Conservation (phyloP, 371 early-diverging fungal genomes). For the Entomophthora muscae region DNA sequence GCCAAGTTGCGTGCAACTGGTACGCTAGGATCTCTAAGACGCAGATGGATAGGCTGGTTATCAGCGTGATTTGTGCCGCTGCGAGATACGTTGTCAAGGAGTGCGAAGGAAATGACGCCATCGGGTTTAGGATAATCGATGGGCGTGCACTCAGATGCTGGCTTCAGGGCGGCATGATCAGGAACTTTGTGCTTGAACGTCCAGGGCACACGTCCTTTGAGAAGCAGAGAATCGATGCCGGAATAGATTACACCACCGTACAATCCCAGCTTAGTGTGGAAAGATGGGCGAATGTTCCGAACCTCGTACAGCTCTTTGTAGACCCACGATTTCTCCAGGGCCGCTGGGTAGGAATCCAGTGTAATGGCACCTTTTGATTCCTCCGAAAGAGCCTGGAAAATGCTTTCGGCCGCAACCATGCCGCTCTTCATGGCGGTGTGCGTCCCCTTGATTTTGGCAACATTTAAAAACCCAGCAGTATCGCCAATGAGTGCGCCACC, state of each 20-base stretch:
- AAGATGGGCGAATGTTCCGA: constrained; percentile 86
- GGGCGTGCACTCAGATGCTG: constrained; percentile 47
- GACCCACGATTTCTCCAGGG: constrained; percentile 78
- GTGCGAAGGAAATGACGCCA: constrained; percentile 82
- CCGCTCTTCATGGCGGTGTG: constrained; percentile 97
- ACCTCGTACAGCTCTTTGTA: constrained; percentile 80
- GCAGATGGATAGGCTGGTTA: constrained; percentile 88
- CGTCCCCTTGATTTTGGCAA: constrained; percentile 97
- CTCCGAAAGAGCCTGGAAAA: constrained; percentile 41
- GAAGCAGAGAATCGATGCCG: constrained; percentile 73
- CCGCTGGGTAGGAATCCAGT: constrained; percentile 60
- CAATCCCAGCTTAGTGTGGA: constrained; percentile 76
- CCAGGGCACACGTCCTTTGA: constrained; percentile 84
- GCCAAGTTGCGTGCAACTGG: constrained; percentile 68
- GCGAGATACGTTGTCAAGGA: constrained; percentile 81
- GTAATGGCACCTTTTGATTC: constrained; percentile 26
- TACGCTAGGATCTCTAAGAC: constrained; percentile 42
- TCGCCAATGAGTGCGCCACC: constrained; percentile 95
- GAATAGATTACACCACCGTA: constrained; percentile 76
- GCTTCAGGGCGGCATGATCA: constrained; percentile 62
- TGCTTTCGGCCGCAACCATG: constrained; percentile 75
- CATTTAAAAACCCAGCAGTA: constrained; percentile 91
- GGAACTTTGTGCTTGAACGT: constrained; percentile 80
- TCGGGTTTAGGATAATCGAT: constrained; percentile 96
- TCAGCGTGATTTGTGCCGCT: constrained; percentile 93